Conservation (phyloP, 495 filamentous ascomycete genomes). For the Hypomontagnella monticulosa region DNA sequence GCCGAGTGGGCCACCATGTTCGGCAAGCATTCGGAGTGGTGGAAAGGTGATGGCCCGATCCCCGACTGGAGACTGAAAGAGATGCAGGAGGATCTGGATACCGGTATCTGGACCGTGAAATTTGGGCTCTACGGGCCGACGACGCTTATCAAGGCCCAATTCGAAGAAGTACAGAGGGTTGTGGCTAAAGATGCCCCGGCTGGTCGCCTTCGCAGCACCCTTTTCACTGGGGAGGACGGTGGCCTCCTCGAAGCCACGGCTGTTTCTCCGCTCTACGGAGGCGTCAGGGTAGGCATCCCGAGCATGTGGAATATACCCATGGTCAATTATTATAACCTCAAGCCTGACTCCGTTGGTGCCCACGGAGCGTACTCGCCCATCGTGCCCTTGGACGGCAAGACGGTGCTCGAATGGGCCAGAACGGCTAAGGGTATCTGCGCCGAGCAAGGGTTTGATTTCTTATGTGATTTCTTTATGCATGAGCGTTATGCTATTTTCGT, state of each 20-base stretch:
- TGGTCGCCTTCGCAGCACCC: slow-evolving; percentile 48
- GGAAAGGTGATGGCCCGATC: slow-evolving; percentile 55
- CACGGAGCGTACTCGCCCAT: slow-evolving; percentile 57
- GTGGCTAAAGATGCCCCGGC: slow-evolving; percentile 46
- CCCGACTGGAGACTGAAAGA: slow-evolving; percentile 57
- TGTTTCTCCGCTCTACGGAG: slow-evolving; percentile 49
- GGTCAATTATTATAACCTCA: slow-evolving; percentile 51
- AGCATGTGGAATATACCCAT: slow-evolving; percentile 54
- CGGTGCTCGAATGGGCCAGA: slow-evolving; percentile 52
- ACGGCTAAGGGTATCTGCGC: slow-evolving; percentile 51
- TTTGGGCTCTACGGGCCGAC: slow-evolving; percentile 59
- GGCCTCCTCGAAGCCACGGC: slow-evolving; percentile 50
- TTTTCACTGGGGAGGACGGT: slow-evolving; percentile 52
- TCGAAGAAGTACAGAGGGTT: slow-evolving; percentile 54
- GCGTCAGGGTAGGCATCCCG: slow-evolving; percentile 54
- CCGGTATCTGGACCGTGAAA: slow-evolving; percentile 57
- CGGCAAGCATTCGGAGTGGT: slow-evolving; percentile 56
- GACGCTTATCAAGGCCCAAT: slow-evolving; percentile 56
- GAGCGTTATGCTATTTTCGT: slow-evolving; percentile 55
- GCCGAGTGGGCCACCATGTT: slow-evolving; percentile 60
- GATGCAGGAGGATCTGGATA: slow-evolving; percentile 53
- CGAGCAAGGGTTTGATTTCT: slow-evolving; percentile 52
- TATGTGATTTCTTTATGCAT: slow-evolving; percentile 58
- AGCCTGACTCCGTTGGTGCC: slow-evolving; percentile 47
- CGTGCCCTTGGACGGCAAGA: slow-evolving; percentile 51